A percentile compares a stretch with the other conserved stretches of the same genome.
Evolutionary conservation across 306 rosid species (phyloP).

Genomic region (Crataegus laevigata): DNA sequence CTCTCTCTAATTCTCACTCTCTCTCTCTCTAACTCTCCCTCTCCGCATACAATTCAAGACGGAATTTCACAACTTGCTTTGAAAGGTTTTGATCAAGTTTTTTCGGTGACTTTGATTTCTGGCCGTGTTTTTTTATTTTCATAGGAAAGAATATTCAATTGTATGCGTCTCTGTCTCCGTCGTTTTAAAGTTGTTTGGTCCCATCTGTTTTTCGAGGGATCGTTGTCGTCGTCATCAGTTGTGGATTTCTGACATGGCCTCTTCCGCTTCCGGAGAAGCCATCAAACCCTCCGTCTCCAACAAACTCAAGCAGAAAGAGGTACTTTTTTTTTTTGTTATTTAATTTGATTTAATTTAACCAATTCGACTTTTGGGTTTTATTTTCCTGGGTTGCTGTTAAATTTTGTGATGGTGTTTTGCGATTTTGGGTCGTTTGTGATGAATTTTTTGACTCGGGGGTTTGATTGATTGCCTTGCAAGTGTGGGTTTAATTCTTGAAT

Average conservation of each 20-base stretch:
- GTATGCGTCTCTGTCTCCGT: neutral
- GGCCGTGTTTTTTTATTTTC: neutral
- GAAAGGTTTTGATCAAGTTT: neutral
- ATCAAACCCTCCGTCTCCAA: conserved; percentile 20
- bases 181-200: neutral
- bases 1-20: neutral
- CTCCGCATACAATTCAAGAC: neutral
- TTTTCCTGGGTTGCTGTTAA: neutral
- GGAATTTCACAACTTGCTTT: neutral
- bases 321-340: neutral
- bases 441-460: neutral
- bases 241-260: conserved; percentile 35
- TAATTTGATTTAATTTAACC: neutral
- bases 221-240: neutral
- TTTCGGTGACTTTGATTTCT: neutral
- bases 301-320: conserved; percentile 47
- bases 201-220: neutral
- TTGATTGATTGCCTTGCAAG: neutral
- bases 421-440: neutral
- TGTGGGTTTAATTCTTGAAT: neutral
- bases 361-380: neutral
- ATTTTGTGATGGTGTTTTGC: neutral
- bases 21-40: neutral
- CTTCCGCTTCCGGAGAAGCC: conserved; percentile 4
- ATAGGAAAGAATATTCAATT: neutral